phyloP scores from a whole-genome alignment of 768 basidiomycete genomes.

The Kwoniella bestiolae region DNA sequence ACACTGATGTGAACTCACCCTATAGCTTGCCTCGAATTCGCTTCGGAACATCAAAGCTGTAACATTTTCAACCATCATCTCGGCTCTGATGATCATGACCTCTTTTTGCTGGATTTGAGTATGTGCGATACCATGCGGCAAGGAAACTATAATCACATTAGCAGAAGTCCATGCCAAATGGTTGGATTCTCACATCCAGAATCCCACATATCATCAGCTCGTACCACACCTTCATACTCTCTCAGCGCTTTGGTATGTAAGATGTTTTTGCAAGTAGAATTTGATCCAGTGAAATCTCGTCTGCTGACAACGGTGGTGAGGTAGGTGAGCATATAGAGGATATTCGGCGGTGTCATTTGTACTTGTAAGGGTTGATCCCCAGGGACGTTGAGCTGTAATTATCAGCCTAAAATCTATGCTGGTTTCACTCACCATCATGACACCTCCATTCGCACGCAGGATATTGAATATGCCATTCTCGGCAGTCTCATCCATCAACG shows the following conservation, averaged over 20 bases:
- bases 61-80: slow-evolving; percentile 40
- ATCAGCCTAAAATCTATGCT: not conserved
- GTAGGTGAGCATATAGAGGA: slow-evolving; percentile 37
- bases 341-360: slow-evolving; percentile 43
- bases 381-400: slow-evolving; percentile 9
- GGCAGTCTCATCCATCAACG: slow-evolving; percentile 30
- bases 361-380: slow-evolving; percentile 17
- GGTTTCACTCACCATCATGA: slow-evolving; percentile 23
- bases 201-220: slow-evolving; percentile 48
- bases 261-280: slow-evolving; percentile 32
- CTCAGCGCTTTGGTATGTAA: slow-evolving; percentile 27
- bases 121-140: slow-evolving; percentile 23
- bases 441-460: slow-evolving; percentile 27
- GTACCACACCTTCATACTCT: slow-evolving; percentile 23
- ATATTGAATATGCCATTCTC: slow-evolving; percentile 18
- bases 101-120: slow-evolving; percentile 9
- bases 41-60: slow-evolving; percentile 35
- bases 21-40: slow-evolving; percentile 19
- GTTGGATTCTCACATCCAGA: slow-evolving; percentile 35
- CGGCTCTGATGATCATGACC: slow-evolving; percentile 28
- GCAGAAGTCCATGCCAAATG: not conserved
- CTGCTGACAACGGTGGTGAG: slow-evolving; percentile 34
- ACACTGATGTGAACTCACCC: slow-evolving; percentile 23
- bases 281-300: slow-evolving; percentile 35
- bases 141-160: slow-evolving; percentile 24